Percentiles rank a stretch among this genome's conserved stretches.
Evolutionary conservation across 306 rosid species (phyloP).

Genomic region (Psophocarpus tetragonolobus): DNA sequence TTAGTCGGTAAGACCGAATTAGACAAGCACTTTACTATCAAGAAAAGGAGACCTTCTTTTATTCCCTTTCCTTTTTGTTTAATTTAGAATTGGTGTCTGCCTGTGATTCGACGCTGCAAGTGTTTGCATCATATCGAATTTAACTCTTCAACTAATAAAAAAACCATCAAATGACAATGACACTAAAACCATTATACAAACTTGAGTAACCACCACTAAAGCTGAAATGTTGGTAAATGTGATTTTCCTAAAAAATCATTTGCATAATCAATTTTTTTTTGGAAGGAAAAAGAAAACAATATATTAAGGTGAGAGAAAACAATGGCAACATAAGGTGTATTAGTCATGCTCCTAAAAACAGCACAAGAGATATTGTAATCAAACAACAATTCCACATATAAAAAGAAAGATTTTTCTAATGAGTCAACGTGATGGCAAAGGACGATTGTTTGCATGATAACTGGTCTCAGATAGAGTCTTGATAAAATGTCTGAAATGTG

Average conservation of each 20-base stretch:
- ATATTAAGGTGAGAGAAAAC: too few relatives aligned
- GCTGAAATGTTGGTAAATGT: constrained; percentile 38
- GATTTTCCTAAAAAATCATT: constrained; percentile 33
- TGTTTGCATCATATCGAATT: constrained; percentile 26
- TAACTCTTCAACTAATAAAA: constrained; percentile 23
- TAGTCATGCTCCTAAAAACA: too few relatives aligned
- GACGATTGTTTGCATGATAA: background rate
- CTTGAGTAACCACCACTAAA: background rate
- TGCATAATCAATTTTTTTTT: constrained; percentile 15
- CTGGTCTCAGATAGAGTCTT: background rate
- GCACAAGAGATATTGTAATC: too few relatives aligned
- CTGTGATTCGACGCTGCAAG: constrained; percentile 15
- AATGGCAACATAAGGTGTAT: too few relatives aligned
- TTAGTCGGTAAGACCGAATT: constrained; percentile 31
- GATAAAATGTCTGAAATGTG: background rate
- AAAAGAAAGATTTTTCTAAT: too few relatives aligned
- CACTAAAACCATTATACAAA: constrained; percentile 29
- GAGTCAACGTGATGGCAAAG: constrained; percentile 20
- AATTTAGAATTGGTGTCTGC: background rate
- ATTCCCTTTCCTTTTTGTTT: background rate
- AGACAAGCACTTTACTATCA: constrained; percentile 1
- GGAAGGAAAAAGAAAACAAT: too few relatives aligned
- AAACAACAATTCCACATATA: too few relatives aligned
- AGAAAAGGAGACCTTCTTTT: background rate
- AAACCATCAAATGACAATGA: constrained; percentile 33